A percentile compares a stretch with the other conserved stretches of the same genome.
Conservation (phyloP, 2,329 filamentous ascomycete species). For the Fonsecaea nubica region DNA sequence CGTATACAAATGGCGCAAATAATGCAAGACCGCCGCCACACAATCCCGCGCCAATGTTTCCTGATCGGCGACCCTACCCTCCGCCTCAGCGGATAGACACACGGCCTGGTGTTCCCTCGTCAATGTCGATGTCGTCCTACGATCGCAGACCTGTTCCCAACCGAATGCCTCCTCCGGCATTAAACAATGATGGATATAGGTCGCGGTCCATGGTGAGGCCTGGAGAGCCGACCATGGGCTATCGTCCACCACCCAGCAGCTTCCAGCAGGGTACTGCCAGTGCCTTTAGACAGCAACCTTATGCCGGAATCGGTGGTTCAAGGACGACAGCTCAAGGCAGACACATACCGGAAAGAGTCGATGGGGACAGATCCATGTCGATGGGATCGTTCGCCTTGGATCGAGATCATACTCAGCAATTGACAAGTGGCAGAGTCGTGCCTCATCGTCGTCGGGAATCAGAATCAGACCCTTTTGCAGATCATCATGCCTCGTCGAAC, state of each 20-base stretch:
- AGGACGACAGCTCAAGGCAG: slow-evolving; percentile 91
- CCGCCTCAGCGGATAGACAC: slow-evolving; percentile 74
- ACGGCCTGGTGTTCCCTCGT: slow-evolving; percentile 55
- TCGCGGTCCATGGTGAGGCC: slow-evolving; percentile 89
- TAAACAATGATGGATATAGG: slow-evolving; percentile 84
- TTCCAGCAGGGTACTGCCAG: slow-evolving; percentile 74
- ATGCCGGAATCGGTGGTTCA: slow-evolving; percentile 61
- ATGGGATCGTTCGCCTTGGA: slow-evolving; percentile 81
- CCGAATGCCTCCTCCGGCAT: slow-evolving; percentile 69
- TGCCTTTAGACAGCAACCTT: slow-evolving; percentile 78
- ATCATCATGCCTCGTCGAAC: slow-evolving; percentile 33
- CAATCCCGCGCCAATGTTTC: slow-evolving; percentile 66
- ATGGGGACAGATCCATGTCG: slow-evolving; percentile 95
- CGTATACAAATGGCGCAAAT: slow-evolving; percentile 38
- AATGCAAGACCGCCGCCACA: slow-evolving; percentile 48
- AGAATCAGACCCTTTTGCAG: slow-evolving; percentile 46
- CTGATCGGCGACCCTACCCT: slow-evolving; percentile 73
- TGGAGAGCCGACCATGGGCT: slow-evolving; percentile 70
- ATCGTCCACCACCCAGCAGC: slow-evolving; percentile 67
- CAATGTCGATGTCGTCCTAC: slow-evolving; percentile 51
- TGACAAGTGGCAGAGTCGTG: slow-evolving; percentile 90
- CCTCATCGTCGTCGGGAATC: slow-evolving; percentile 74
- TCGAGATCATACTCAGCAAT: slow-evolving; percentile 75
- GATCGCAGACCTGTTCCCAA: slow-evolving; percentile 65
- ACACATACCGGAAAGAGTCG: slow-evolving; percentile 86